phyloP scores from a whole-genome alignment of 2,329 filamentous ascomycete genomes.

The Xylaria sp. region DNA sequence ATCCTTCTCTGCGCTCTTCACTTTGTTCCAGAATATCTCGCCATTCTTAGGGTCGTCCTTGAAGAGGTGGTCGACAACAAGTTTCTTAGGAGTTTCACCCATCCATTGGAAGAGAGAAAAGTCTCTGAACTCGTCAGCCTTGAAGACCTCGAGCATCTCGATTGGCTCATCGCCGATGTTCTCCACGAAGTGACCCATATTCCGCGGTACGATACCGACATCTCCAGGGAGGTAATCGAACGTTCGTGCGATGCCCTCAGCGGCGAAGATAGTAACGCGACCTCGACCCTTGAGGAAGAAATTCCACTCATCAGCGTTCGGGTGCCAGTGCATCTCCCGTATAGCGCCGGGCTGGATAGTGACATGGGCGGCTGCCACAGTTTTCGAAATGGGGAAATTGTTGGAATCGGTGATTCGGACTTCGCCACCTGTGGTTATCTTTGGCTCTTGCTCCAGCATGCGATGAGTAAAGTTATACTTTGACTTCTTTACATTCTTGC shows the following conservation, averaged over 20 bases:
- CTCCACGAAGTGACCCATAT: conserved; percentile 83
- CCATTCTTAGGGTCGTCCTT: conserved; percentile 64
- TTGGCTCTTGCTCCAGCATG: conserved; percentile 72
- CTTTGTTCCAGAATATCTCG: conserved; percentile 65
- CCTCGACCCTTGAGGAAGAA: conserved; percentile 77
- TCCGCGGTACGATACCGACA: conserved; percentile 76
- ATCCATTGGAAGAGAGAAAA: conserved; percentile 79
- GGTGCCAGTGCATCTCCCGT: conserved; percentile 85
- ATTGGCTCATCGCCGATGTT: conserved; percentile 78
- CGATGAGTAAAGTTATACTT: conserved; percentile 73
- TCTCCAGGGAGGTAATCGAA: conserved; percentile 79
- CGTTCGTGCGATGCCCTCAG: conserved; percentile 71
- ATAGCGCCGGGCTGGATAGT: conserved; percentile 74
- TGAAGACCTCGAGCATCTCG: conserved; percentile 78
- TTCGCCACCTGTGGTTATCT: conserved; percentile 69
- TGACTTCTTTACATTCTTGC: conserved; percentile 68
- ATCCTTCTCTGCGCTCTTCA: conserved; percentile 67
- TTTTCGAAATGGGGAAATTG: conserved; percentile 76
- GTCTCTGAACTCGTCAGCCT: conserved; percentile 72
- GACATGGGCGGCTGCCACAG: conserved; percentile 74
- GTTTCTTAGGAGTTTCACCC: conserved; percentile 70
- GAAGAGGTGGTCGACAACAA: conserved; percentile 72
- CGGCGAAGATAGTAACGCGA: conserved; percentile 75
- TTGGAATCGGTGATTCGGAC: conserved; percentile 78
- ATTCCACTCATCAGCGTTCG: conserved; percentile 79